Evolutionary conservation across 441 rosid genomes (phyloP), one percentile per base, ranked within the genome.

Genomic region (Erodium texanum): DNA sequence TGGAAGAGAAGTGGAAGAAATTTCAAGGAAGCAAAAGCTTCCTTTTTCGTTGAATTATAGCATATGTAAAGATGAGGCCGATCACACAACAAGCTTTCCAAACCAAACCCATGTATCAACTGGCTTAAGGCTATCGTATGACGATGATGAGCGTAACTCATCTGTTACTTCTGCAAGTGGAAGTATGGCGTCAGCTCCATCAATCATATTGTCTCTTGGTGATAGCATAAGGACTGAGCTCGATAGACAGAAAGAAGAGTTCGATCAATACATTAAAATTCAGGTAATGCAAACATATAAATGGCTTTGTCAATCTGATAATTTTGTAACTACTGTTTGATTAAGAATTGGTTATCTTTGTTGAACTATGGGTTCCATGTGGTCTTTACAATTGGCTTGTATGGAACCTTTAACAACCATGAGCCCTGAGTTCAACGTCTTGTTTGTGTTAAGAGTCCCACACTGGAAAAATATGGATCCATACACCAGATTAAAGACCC

Each of bases 81-180:
- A 76, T 23, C 78, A 71, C 64, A 66, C 89, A 11, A 78, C 78
- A 10, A 80, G 83, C 77, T 76, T 80, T 65, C 85, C 78, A 7
- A 78, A 82, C 62, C 82, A 82, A 16, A 86, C 81, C 71, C 66
- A 81, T 16, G 91, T 90, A 18, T 90, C 95, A 58, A 90, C 97
- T 58, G 95, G 97, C 50, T 71, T 90, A 75, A 82, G 88, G 73
- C 80, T 90, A 11, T 89, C 96, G 0, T 86, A 86, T 74, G 92
- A 87, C 65, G 91, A 87, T 59, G 93, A 89, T 78, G 88, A 84
- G 45, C 89, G 73, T 34, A 88, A 87, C 74, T 90, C 97, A 16
- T 84, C 90, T 70, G 84, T 86, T 45, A 85, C 94, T 73, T 83
- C 86, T 66, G 93, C 88, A 12, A 87, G 87, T 72, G 91, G 94